Conservation (phyloP, 2,329 filamentous ascomycete genomes). For the Periconia digitata region DNA sequence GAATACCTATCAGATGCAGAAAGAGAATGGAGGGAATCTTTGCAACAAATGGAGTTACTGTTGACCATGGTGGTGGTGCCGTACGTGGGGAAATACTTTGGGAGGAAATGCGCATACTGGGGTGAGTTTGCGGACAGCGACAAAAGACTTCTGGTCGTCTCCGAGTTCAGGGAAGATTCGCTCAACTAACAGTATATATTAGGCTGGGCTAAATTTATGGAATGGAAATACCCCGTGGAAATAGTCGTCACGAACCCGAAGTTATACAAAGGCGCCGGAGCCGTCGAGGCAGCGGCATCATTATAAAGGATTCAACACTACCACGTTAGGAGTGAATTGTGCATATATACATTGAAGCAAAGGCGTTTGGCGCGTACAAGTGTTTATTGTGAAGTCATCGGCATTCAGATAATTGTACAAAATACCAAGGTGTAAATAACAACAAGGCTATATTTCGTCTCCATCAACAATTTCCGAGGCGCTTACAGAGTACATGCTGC, state of each 20-base stretch:
- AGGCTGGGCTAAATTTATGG: slow-evolving; percentile 95
- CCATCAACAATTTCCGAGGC: too few relatives aligned
- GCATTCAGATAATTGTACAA: background rate
- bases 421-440: background rate
- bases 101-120: slow-evolving; percentile 94
- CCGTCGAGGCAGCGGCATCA: slow-evolving; percentile 50
- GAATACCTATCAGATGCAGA: slow-evolving; percentile 78
- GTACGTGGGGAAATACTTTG: slow-evolving; percentile 92
- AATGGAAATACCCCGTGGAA: slow-evolving; percentile 87
- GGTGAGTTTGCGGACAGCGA: slow-evolving; percentile 59
- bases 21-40: slow-evolving; percentile 88
- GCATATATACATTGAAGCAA: slow-evolving; percentile 4
- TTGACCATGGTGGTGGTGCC: slow-evolving; percentile 94
- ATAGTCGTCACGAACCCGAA: slow-evolving; percentile 56
- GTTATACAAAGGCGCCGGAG: slow-evolving; percentile 50
- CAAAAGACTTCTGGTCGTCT: background rate
- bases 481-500: too few relatives aligned
- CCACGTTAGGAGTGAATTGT: background rate
- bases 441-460: too few relatives aligned
- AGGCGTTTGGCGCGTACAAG: slow-evolving; percentile 11
- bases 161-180: background rate
- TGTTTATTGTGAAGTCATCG: background rate
- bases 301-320: slow-evolving; percentile 26
- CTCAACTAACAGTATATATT: slow-evolving; percentile 18
- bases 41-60: slow-evolving; percentile 91